A percentile compares a stretch with the other conserved stretches of the same genome.
Evolutionary conservation across 371 early-diverging fungal species (phyloP).

Genomic region (Mucor plumbeus): DNA sequence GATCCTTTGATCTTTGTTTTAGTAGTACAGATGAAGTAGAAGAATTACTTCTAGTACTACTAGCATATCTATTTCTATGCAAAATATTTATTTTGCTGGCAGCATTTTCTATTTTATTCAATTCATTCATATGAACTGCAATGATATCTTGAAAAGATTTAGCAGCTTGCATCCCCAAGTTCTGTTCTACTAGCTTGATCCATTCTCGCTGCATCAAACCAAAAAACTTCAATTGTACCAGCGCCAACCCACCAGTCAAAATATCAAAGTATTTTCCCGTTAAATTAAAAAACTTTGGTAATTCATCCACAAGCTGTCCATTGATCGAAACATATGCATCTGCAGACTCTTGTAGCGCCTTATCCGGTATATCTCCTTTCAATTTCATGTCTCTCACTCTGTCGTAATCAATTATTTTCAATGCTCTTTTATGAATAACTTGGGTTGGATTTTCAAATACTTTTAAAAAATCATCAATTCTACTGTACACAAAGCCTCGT

Average conservation of each 20-base stretch:
- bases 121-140: not conserved
- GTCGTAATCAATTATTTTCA: conserved; percentile 81
- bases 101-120: conserved; percentile 18
- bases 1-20: conserved; percentile 1
- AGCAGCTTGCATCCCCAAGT: conserved; percentile 20
- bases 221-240: conserved; percentile 62
- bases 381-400: conserved; percentile 62
- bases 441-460: conserved; percentile 72
- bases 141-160: conserved; percentile 19
- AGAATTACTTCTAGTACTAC: conserved; percentile 7
- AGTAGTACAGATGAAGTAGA: not conserved
- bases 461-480: conserved; percentile 63
- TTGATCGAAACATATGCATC: conserved; percentile 76
- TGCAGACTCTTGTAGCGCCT: conserved; percentile 72
- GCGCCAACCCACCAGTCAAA: conserved; percentile 61
- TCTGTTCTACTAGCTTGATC: conserved; percentile 35
- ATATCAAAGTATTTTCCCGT: conserved; percentile 68
- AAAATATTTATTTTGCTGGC: conserved; percentile 24
- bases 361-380: conserved; percentile 68
- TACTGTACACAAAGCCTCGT: conserved; percentile 55
- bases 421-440: conserved; percentile 78
- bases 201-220: conserved; percentile 45
- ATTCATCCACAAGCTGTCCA: conserved; percentile 77
- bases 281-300: conserved; percentile 71
- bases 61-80: conserved; percentile 7